Evolutionary conservation across 345 rosid species (phyloP).

Genomic region (Nephelium lappaceum): DNA sequence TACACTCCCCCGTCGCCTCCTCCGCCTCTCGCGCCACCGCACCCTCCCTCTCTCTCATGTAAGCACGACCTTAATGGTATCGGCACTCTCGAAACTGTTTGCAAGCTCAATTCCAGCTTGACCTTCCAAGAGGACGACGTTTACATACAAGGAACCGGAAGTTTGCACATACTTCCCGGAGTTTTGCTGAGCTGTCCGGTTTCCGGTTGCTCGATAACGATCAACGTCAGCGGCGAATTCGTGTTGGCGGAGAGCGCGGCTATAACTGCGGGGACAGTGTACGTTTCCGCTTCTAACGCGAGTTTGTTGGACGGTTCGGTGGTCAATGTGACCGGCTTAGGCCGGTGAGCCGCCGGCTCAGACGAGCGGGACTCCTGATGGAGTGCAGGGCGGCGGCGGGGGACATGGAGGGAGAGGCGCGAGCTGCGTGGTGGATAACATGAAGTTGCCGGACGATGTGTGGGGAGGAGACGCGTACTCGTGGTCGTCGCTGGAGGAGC

Average conservation of each 20-base stretch:
- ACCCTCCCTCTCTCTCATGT: conserved; percentile 56
- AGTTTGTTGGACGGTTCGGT: conserved; percentile 40
- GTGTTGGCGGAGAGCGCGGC: conserved; percentile 37
- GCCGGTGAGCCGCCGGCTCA: conserved; percentile 64
- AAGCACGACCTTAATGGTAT: conserved; percentile 51
- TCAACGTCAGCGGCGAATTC: conserved; percentile 53
- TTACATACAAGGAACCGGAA: conserved; percentile 58
- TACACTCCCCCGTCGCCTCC: conserved; percentile 70
- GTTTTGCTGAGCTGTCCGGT: conserved; percentile 45
- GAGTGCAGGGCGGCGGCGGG: conserved; percentile 64
- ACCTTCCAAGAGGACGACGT: conserved; percentile 47
- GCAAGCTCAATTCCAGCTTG: conserved; percentile 51
- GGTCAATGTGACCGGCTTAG: conserved; percentile 53
- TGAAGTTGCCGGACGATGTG: conserved; percentile 68
- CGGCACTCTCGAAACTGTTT: conserved; percentile 56
- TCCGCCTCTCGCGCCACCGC: conserved; percentile 52
- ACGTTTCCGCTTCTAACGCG: conserved; percentile 46
- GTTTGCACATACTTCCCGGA: conserved; percentile 43
- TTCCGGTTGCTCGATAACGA: conserved; percentile 49
- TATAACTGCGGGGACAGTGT: conserved; percentile 44
- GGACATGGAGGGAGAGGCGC: conserved; percentile 81
- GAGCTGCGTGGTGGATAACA: conserved; percentile 56
- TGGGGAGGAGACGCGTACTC: conserved; percentile 83
- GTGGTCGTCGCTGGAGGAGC: conserved; percentile 61
- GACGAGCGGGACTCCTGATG: conserved; percentile 67